Percentiles rank a stretch among this genome's conserved stretches.
phyloP scores from a whole-genome alignment of 768 basidiomycete genomes.

The Chiua virens region DNA sequence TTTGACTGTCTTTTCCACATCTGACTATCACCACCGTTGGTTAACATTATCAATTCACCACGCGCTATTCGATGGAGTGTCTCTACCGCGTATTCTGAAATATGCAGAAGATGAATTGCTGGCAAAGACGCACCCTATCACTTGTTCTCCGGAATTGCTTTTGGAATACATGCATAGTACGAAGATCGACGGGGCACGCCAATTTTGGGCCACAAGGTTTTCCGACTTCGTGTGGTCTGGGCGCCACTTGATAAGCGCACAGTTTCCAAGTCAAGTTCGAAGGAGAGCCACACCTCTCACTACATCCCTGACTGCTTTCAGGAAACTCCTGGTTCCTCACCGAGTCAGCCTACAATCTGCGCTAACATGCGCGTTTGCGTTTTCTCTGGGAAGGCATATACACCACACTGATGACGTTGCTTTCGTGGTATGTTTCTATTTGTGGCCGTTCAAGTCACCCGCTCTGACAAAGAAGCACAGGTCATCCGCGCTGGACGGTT shows the following conservation, averaged over 20 bases:
- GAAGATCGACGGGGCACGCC: slow-evolving; percentile 11
- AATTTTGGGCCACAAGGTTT: slow-evolving; percentile 28
- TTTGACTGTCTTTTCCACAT: slow-evolving; percentile 7
- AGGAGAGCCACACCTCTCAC: slow-evolving; percentile 11
- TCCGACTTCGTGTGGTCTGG: slow-evolving; percentile 19
- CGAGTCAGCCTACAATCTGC: slow-evolving; percentile 34
- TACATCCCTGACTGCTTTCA: slow-evolving; percentile 18
- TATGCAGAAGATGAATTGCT: slow-evolving; percentile 25
- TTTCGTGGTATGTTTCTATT: slow-evolving; percentile 30
- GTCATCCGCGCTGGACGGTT: slow-evolving; percentile 33
- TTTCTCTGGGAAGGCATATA: slow-evolving; percentile 24
- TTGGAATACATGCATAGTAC: slow-evolving; percentile 22
- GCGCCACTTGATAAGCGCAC: slow-evolving; percentile 2
- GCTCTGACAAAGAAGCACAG: slow-evolving; percentile 15
- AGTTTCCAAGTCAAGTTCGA: slow-evolving; percentile 5
- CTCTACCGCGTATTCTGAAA: slow-evolving; percentile 29
- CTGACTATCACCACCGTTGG: not conserved
- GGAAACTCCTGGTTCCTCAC: slow-evolving; percentile 17
- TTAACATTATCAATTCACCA: slow-evolving; percentile 34
- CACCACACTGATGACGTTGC: slow-evolving; percentile 26
- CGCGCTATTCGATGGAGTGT: slow-evolving; percentile 34
- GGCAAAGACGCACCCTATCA: slow-evolving; percentile 5
- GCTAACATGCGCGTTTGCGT: slow-evolving; percentile 29
- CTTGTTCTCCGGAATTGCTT: slow-evolving; percentile 15
- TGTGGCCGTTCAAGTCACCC: not conserved